phyloP scores from a whole-genome alignment of 306 rosid species.

The Crataegus laevigata region DNA sequence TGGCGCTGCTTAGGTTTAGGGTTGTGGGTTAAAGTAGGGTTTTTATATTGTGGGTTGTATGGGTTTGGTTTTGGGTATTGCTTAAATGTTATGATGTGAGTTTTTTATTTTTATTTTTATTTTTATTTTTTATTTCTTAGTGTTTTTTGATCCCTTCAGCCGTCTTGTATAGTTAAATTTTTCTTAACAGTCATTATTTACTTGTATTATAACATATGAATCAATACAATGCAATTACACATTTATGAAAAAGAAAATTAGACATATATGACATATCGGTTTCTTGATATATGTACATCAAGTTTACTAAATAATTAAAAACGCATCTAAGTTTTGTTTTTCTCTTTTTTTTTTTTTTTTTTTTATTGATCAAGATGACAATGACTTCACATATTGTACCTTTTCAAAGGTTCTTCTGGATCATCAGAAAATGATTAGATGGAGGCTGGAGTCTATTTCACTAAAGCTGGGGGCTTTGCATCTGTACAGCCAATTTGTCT shows the following conservation, averaged over 20 bases:
- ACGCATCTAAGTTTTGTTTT: neutral
- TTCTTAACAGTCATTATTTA: too few relatives aligned
- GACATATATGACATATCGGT: neutral
- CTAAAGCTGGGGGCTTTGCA: slow-evolving; percentile 9
- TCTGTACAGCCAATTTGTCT: neutral
- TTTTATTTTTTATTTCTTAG: neutral
- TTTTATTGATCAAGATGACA: slow-evolving; percentile 15
- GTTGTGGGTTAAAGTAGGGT: neutral
- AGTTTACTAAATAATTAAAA: neutral
- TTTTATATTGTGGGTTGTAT: neutral
- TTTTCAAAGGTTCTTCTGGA: slow-evolving; percentile 12
- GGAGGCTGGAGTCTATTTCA: neutral
- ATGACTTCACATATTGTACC: slow-evolving; percentile 9
- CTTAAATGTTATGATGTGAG: neutral
- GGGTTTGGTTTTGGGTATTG: neutral
- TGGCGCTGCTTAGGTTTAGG: too few relatives aligned
- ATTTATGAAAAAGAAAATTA: neutral
- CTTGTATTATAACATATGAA: too few relatives aligned
- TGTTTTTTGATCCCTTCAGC: neutral
- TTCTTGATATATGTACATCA: neutral
- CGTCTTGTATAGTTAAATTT: neutral
- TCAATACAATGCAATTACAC: accelerated
- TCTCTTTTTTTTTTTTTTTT: neutral
- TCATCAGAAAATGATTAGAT: slow-evolving; percentile 25
- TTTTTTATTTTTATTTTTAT: too few relatives aligned